Evolutionary conservation across 164 flowering plant genomes (phyloP), one percentile per base, ranked within the genome.

Genomic region (Vitis cinerea): DNA sequence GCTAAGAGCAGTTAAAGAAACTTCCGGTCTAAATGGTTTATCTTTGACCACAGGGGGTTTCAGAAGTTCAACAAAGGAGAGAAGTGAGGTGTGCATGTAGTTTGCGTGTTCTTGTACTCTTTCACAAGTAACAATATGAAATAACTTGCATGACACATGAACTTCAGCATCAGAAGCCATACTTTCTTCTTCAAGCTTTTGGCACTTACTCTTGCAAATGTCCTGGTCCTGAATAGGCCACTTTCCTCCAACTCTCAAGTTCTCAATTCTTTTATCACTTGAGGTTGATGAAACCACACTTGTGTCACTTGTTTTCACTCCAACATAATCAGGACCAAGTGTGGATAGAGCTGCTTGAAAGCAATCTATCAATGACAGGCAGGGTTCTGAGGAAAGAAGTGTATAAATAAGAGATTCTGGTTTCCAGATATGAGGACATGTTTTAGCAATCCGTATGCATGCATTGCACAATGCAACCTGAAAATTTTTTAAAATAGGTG

Each of bases 401-500:
- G 80, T 62, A 59, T 78, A 56, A 59, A 92, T 65, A 56, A 96
- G 94, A 69, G 69, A 73, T 72, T 85, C 91, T 50, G 97, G 98
- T 79, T 67, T 90, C 98, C 98, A 93, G 66, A 90, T 76, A 75
- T 82, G 81, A 57, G 83, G 86, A 10, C 98, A 96, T n/a, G 66
- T 78, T 74, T 79, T 86, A 63, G 84, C 89, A 75, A 93, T 86
- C 75, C 93, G 74, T 37, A 72, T 66, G 71, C 89, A 96, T 14
- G 92, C 91, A 80, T 65, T 81, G 77, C 94, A 88, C 66, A 96
- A 63, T 17, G 97, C 93, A 75, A 79, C 86, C 99, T 96, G 92
- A 67, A 72, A 78, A 60, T 13, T 14, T 6, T 16, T 27, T 3
- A 49, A 53, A 68, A 49, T 30, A 78, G 44, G 37, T 31, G 37